Conservation (phyloP, 371 early-diverging fungal species). For the Fennellomyces sp. region DNA sequence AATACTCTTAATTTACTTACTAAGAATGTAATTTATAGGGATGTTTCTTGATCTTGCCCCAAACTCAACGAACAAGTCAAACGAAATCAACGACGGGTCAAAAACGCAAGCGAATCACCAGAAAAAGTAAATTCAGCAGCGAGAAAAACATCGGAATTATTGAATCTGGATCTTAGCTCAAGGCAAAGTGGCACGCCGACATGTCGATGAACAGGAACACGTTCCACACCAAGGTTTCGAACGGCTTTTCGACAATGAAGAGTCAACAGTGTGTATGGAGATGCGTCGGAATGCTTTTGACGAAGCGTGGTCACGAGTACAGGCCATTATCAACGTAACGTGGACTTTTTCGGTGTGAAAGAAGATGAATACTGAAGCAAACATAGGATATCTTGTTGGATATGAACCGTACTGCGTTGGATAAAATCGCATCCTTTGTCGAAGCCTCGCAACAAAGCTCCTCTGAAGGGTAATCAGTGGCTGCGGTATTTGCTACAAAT, state of each 20-base stretch:
- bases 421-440: slow-evolving; percentile 52
- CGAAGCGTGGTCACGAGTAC: slow-evolving; percentile 38
- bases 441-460: slow-evolving; percentile 23
- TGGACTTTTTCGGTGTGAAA: too few species aligned
- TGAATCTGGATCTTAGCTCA: neutral
- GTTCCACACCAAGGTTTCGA: slow-evolving; percentile 32
- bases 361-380: neutral
- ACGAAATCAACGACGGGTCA: slow-evolving; percentile 14
- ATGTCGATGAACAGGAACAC: neutral
- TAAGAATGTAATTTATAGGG: slow-evolving; percentile 27
- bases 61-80: slow-evolving; percentile 16
- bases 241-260: slow-evolving; percentile 46
- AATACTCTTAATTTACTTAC: neutral
- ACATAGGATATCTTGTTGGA: slow-evolving; percentile 48
- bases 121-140: neutral
- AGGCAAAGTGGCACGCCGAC: slow-evolving; percentile 5
- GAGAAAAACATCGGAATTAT: neutral
- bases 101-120: slow-evolving; percentile 13
- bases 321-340: slow-evolving; percentile 49
- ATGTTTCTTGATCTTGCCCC: slow-evolving; percentile 48
- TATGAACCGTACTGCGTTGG: slow-evolving; percentile 48
- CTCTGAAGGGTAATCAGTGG: slow-evolving; percentile 13
- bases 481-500: too few species aligned
- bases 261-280: slow-evolving; percentile 40
- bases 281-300: slow-evolving; percentile 40